These are phyloP conservation scores for Solanum gracilifrons DNA, from an alignment of 257 asterid species.

Conservation along the genomic window DNA sequence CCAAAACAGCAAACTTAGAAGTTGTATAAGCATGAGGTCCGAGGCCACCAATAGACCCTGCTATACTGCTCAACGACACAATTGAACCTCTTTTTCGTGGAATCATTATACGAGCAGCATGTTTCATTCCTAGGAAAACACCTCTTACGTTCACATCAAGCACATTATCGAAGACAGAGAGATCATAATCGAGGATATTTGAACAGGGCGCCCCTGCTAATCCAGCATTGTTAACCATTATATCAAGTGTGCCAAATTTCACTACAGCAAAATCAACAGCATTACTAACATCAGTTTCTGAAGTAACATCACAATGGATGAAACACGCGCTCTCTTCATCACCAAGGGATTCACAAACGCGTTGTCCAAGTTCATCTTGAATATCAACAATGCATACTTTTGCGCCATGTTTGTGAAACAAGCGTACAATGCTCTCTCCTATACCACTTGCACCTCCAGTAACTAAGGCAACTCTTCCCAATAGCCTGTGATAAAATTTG, in stretches of 20 bases:
- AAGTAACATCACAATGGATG: constrained; percentile 63
- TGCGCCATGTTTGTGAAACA: constrained; percentile 67
- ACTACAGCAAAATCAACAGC: constrained; percentile 64
- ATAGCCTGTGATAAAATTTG: constrained; percentile 29
- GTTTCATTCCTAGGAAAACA: constrained; percentile 80
- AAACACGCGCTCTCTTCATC: constrained; percentile 11
- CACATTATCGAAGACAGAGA: constrained; percentile 40
- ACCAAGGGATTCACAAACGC: constrained; percentile 28
- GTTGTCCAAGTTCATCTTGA: constrained; percentile 41
- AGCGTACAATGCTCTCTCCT: constrained; percentile 65
- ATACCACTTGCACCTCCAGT: constrained; percentile 90
- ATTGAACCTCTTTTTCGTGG: constrained; percentile 70
- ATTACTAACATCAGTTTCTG: constrained; percentile 44
- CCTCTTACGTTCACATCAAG: constrained; percentile 60
- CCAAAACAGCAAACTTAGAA: constrained; percentile 72
- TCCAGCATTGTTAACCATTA: constrained; percentile 89
- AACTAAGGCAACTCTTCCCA: constrained; percentile 74
- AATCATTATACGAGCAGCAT: constrained; percentile 81
- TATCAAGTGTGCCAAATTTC: constrained; percentile 59
- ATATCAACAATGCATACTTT: constrained; percentile 61
- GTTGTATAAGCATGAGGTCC: constrained; percentile 66
- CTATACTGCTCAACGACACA: constrained; percentile 44
- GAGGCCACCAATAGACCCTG: constrained; percentile 33
- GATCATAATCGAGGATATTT: constrained; percentile 47
- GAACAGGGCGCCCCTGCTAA: constrained; percentile 39